Conservation (phyloP, 177 flowering plant genomes). For the Telopea speciosissima region DNA sequence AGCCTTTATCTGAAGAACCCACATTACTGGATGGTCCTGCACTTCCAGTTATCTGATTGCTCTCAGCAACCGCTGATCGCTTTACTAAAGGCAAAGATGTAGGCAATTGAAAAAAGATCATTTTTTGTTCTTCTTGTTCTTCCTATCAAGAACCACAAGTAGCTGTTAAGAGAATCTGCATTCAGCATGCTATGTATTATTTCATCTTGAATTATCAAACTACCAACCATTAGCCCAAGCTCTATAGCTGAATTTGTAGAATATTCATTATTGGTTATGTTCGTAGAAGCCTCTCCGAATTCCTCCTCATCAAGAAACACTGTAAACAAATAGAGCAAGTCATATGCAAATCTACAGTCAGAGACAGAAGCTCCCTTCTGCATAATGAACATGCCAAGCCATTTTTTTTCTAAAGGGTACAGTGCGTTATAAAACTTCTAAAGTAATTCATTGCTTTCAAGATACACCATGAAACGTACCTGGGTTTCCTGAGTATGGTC, state of each 20-base stretch:
- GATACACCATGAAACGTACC: constrained; percentile 30
- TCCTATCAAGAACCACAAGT: constrained; percentile 31
- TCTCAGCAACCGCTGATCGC: constrained; percentile 24
- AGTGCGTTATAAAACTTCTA: not conserved
- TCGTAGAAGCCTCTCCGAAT: constrained; percentile 47
- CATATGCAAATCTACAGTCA: not conserved
- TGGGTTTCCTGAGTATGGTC: constrained; percentile 75
- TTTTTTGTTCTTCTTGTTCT: constrained; percentile 24
- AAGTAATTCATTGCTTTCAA: not conserved
- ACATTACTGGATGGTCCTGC: constrained; percentile 6
- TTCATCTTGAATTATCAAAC: constrained; percentile 6
- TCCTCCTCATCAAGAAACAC: constrained; percentile 66
- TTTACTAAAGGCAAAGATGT: constrained; percentile 39
- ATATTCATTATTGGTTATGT: constrained; percentile 42
- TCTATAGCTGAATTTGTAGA: constrained; percentile 46
- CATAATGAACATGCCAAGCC: not conserved
- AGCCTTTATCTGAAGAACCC: constrained; percentile 19
- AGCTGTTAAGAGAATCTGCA: not conserved
- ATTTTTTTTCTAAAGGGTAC: not conserved
- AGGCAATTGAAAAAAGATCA: constrained; percentile 67
- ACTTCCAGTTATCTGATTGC: constrained; percentile 31
- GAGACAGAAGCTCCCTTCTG: not conserved
- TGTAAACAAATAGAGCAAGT: constrained; percentile 18
- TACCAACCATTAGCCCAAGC: constrained; percentile 70
- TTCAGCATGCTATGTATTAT: not conserved